These are phyloP conservation scores for Cercophora samala DNA, from an alignment of 495 filamentous ascomycete species.

Conservation along the genomic window DNA sequence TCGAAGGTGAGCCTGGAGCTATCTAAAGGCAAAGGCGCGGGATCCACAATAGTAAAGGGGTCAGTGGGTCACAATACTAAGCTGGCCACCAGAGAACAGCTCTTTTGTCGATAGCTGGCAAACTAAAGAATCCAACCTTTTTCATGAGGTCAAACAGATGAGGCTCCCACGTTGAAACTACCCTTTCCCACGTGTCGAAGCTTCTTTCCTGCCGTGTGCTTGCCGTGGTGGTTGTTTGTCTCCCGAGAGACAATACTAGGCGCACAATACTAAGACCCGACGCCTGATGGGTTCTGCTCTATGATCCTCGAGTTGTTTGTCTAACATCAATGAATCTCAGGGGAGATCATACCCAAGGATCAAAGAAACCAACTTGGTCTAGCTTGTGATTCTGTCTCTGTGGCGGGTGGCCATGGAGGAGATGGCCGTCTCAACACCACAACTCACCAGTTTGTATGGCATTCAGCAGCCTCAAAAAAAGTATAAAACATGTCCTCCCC, in stretches of 20 bases:
- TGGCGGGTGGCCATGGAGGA: not conserved
- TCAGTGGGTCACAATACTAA: conserved; percentile 29
- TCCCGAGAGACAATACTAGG: conserved; percentile 29
- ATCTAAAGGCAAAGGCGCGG: conserved; percentile 14
- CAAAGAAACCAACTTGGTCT: conserved; percentile 10
- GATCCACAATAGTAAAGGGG: conserved; percentile 32
- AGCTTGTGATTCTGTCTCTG: not conserved
- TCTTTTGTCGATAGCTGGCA: not conserved
- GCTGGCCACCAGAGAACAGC: conserved; percentile 14
- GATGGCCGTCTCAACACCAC: not conserved
- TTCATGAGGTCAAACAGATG: not conserved
- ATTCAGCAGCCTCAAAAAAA: conserved; percentile 13
- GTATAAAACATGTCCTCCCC: conserved; percentile 23
- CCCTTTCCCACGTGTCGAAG: not conserved
- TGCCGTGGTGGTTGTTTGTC: not conserved
- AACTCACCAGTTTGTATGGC: not conserved
- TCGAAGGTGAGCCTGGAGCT: not conserved
- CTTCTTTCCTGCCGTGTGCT: not conserved
- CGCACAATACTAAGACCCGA: conserved; percentile 29
- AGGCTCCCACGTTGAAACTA: not conserved
- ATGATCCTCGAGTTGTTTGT: not conserved
- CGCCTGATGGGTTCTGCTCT: not conserved
- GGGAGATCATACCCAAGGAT: conserved; percentile 9
- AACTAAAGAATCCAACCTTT: conserved; percentile 8
- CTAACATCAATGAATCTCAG: not conserved